These are phyloP conservation scores for Zymoseptoria pseudotritici DNA, from an alignment of 2,329 filamentous ascomycete genomes.

Conservation along the genomic window DNA sequence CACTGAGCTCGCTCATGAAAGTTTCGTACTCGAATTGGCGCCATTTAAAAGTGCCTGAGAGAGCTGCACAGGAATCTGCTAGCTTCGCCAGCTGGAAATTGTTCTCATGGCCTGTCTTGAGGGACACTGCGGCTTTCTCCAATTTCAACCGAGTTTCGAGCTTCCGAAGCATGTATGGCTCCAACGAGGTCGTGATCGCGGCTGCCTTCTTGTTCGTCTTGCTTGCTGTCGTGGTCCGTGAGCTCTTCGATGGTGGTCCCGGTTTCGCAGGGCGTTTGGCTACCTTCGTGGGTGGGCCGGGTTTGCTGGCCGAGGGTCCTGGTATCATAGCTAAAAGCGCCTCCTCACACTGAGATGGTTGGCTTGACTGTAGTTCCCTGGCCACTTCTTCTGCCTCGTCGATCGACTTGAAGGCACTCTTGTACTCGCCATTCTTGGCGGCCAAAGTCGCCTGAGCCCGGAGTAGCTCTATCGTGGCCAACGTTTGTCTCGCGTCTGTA, in stretches of 20 bases:
- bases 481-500: not conserved
- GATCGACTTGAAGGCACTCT: constrained; percentile 14
- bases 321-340: not conserved
- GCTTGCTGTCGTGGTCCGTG: not conserved
- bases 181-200: not conserved
- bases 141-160: constrained; percentile 5
- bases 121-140: constrained; percentile 6
- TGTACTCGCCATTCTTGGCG: constrained; percentile 14
- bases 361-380: constrained; percentile 2
- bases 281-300: not conserved
- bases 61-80: constrained; percentile 1
- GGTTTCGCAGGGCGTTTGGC: not conserved
- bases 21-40: constrained; percentile 7
- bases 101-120: constrained; percentile 2
- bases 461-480: constrained; percentile 15
- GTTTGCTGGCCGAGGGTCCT: not conserved
- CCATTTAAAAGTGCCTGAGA: constrained; percentile 4
- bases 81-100: not conserved
- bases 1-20: constrained; percentile 8
- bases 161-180: constrained; percentile 8
- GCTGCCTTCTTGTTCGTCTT: not conserved
- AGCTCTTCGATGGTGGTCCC: not conserved
- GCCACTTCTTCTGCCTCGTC: constrained; percentile 13
- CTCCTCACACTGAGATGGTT: not conserved
- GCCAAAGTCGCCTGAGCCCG: constrained; percentile 17